Conservation (phyloP, 2,329 filamentous ascomycete species). For the Hysterium pulicare region DNA sequence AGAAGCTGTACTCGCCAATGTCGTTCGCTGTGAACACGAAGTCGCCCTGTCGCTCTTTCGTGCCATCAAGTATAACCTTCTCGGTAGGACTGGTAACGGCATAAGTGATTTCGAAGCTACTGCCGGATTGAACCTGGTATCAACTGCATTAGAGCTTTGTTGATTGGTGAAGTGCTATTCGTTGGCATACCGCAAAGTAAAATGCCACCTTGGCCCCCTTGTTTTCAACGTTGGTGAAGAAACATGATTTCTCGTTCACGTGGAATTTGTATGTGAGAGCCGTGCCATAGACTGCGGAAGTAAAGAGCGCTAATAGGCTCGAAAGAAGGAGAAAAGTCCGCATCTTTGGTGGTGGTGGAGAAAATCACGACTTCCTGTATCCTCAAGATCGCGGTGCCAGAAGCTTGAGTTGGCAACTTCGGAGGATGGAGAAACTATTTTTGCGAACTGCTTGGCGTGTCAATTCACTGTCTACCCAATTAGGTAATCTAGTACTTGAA, state of each 20-base stretch:
- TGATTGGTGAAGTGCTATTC: not conserved
- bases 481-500: no score
- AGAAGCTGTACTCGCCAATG: conserved; percentile 88
- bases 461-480: no score
- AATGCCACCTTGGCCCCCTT: conserved; percentile 88
- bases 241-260: conserved; percentile 93
- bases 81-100: conserved; percentile 76
- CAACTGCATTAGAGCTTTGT: not conserved
- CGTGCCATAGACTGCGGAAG: conserved; percentile 74
- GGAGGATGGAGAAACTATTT: not conserved
- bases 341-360: conserved; percentile 25
- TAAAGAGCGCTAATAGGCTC: conserved; percentile 65
- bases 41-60: conserved; percentile 92
- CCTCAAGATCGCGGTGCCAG: no score
- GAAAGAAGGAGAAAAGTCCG: conserved; percentile 29
- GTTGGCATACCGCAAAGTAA: conserved; percentile 82
- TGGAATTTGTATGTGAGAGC: conserved; percentile 89
- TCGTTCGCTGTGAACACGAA: conserved; percentile 95
- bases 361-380: not conserved
- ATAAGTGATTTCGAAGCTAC: conserved; percentile 97
- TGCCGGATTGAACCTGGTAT: conserved; percentile 90
- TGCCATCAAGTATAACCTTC: conserved; percentile 77
- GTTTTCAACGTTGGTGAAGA: conserved; percentile 77
- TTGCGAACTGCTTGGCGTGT: not conserved
- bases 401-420: not conserved